phyloP scores from a whole-genome alignment of 768 basidiomycete species.

The Clitopilus passeckerianus region DNA sequence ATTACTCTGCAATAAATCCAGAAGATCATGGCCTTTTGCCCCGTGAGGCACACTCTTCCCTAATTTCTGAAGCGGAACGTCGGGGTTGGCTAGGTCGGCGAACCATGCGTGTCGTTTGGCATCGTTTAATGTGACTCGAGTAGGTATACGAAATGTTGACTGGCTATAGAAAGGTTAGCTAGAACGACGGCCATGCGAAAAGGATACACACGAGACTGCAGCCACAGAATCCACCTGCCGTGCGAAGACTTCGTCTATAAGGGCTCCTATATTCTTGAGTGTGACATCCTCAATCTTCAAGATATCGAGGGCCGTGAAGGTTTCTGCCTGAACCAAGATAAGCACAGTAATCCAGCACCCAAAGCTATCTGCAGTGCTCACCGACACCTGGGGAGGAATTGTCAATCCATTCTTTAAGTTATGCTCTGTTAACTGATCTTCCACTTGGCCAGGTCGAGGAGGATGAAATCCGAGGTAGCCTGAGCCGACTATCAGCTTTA shows the following conservation, averaged over 20 bases:
- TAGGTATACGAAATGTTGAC: constrained; percentile 73
- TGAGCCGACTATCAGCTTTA: constrained; percentile 17
- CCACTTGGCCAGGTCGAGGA: constrained; percentile 68
- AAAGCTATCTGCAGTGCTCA: constrained; percentile 24
- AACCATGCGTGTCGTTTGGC: constrained; percentile 80
- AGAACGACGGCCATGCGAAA: not conserved
- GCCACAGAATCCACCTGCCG: constrained; percentile 55
- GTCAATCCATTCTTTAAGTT: constrained; percentile 66
- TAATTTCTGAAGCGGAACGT: constrained; percentile 75
- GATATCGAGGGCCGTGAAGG: constrained; percentile 52
- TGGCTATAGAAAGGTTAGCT: constrained; percentile 28
- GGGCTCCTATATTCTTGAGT: constrained; percentile 43
- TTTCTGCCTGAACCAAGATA: constrained; percentile 46
- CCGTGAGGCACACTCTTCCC: constrained; percentile 86
- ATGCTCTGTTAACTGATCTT: constrained; percentile 61
- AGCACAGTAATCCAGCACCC: not conserved
- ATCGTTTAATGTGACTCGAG: constrained; percentile 79
- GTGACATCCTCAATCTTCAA: constrained; percentile 33
- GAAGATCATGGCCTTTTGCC: constrained; percentile 77
- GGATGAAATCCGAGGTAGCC: constrained; percentile 78
- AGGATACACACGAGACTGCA: constrained; percentile 54
- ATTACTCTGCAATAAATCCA: constrained; percentile 74
- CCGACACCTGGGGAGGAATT: constrained; percentile 50
- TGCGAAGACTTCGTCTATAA: constrained; percentile 73
- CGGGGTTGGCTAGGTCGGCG: constrained; percentile 73